These are phyloP conservation scores for Xylaria sp. DNA, from an alignment of 2,329 filamentous ascomycete genomes.

Conservation along the genomic window DNA sequence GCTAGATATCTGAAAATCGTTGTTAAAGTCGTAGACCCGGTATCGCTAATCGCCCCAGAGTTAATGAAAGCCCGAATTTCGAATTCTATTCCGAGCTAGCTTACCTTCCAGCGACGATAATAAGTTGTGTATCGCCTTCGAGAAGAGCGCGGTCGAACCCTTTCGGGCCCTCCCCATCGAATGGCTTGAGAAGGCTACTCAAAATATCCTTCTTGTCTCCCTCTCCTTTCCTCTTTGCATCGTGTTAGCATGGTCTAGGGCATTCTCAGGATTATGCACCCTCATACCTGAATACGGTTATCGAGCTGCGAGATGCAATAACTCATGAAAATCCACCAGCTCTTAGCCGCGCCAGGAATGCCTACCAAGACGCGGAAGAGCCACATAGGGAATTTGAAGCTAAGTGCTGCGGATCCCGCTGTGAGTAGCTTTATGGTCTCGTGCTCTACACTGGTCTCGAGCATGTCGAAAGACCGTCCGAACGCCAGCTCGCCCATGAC, in stretches of 20 bases:
- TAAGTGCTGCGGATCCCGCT: background rate
- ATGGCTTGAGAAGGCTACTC: conserved; percentile 4
- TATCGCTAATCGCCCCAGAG: conserved; percentile 10
- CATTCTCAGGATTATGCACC: background rate
- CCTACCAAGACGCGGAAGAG: conserved; percentile 18
- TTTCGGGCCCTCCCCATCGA: background rate
- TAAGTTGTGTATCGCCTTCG: conserved; percentile 19
- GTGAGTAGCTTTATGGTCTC: conserved; percentile 20
- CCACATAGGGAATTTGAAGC: conserved; percentile 26
- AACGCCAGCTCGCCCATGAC: conserved; percentile 42
- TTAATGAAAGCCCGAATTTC: background rate
- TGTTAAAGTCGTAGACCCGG: background rate
- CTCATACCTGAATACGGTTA: conserved; percentile 10
- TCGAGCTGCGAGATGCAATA: conserved; percentile 13
- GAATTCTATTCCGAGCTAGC: background rate
- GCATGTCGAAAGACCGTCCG: conserved; percentile 38
- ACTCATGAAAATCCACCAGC: conserved; percentile 16
- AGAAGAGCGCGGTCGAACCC: conserved; percentile 15
- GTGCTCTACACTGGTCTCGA: conserved; percentile 26
- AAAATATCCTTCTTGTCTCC: conserved; percentile 9
- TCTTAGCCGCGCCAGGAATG: conserved; percentile 8
- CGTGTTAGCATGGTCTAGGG: background rate
- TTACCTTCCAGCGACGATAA: conserved; percentile 23
- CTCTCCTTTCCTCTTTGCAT: background rate
- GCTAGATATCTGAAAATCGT: conserved; percentile 18